phyloP scores from a whole-genome alignment of 2,329 filamentous ascomycete genomes.

The Cercospora sp. region DNA sequence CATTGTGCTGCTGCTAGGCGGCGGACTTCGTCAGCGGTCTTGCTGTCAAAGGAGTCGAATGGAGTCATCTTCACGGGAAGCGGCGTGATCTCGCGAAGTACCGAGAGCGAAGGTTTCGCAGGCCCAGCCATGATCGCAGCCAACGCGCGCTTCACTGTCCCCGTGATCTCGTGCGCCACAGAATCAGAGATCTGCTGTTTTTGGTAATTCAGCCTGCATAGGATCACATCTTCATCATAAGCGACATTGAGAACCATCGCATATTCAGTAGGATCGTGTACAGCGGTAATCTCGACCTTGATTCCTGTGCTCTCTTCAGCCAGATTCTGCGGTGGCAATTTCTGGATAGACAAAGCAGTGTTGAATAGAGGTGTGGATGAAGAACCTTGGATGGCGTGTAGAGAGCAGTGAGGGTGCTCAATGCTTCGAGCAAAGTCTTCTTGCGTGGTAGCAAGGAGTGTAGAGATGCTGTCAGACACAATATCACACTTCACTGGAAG shows the following conservation, averaged over 20 bases:
- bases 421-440: not conserved
- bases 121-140: not conserved
- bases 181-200: not conserved
- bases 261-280: not conserved
- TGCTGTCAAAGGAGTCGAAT: not conserved
- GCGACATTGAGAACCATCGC: not conserved
- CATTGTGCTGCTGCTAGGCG: not conserved
- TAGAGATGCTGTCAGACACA: not conserved
- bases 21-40: not conserved
- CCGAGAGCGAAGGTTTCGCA: not conserved
- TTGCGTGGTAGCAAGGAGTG: not conserved
- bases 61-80: not conserved
- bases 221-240: not conserved
- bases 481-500: not conserved
- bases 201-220: not conserved
- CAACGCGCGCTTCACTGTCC: not conserved
- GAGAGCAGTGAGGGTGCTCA: not conserved
- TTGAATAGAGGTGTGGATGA: not conserved
- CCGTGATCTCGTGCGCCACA: not conserved
- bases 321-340: not conserved
- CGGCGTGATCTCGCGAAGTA: not conserved
- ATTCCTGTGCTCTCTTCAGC: not conserved
- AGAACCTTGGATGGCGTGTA: not conserved
- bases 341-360: not conserved
- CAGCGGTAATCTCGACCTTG: not conserved